Base-by-base conservation (phyloP, 495 filamentous ascomycete genomes). In the Hyaloscypha hepaticicola region DNA sequence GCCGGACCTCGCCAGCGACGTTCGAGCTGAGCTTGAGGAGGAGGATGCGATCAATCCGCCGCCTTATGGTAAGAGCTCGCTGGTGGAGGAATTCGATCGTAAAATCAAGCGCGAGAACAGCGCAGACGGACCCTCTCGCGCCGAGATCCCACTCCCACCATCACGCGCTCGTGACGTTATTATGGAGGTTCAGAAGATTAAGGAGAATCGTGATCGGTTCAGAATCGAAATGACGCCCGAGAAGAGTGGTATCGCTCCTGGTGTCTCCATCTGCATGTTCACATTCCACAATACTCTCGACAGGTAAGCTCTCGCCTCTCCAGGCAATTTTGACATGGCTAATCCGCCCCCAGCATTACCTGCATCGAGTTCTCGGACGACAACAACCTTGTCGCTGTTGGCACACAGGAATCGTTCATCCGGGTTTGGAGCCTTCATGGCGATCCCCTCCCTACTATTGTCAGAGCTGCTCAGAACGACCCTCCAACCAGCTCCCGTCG, bases 201-300 rank as follows among this genome's bases (percentile, higher is more conserved):
- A 90, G 63, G 95, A 99, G 72, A 90, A 93, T 69, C 87, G 95
- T 16, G 94, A 97, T 71, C 82, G 93, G 26, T 96, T 96, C 74
- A 85, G 83, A 58, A 91, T 99, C 55, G 87, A 91, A 60, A 85
- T 87, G 48, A 83, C 89, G 24, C 92, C 90, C 45, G 38, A 45
- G 11, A 45, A 45, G 38, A 91, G 90, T 45, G 92, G 92, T 28
- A 81, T 90, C 56, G 91, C 91, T 7, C 85, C 91, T 52, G 89
- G 85, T 50, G 80, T 96, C 27, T 95, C 91, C 70, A 87, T 95
- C 12, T 91, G 87, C 80, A 97, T 98, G 90, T 96, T 92, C 70
- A 98, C 95, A 0, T 96, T 97, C 70, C 96, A 99, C 78, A 98
- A 99, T 73, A 96, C 91, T 7, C 85, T 90, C 63, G 91, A 96